Conservation (phyloP, 139 green algal genomes). For the Astrephomene gubernaculifera region DNA sequence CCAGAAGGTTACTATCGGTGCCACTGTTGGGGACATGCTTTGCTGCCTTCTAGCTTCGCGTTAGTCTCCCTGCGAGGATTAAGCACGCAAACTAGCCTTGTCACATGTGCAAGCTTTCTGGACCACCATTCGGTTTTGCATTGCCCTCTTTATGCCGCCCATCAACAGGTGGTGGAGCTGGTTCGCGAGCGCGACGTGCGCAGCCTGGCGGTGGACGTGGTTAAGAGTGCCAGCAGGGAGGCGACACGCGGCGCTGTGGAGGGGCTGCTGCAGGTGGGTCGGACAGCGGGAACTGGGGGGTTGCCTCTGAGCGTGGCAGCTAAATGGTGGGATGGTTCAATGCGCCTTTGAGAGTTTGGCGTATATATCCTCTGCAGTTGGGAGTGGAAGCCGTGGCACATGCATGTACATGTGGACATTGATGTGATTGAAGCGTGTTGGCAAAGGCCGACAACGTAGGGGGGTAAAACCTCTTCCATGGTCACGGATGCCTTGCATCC, state of each 20-base stretch:
- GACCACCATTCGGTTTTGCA: not conserved
- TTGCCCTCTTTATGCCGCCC: not conserved
- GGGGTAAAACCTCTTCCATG: too few relatives aligned
- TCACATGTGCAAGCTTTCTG: not conserved
- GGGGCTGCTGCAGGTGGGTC: constrained; percentile 28
- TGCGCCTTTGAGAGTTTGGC: too few relatives aligned
- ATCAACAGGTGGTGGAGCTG: constrained; percentile 44
- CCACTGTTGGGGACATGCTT: not conserved
- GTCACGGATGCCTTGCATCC: too few relatives aligned
- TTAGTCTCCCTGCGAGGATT: not conserved
- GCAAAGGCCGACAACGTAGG: too few relatives aligned
- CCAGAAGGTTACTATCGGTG: not conserved
- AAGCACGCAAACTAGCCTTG: not conserved
- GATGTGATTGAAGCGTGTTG: too few relatives aligned
- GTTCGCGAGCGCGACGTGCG: constrained; percentile 48
- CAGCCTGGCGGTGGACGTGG: constrained; percentile 53
- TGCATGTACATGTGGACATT: too few relatives aligned
- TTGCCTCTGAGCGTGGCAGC: not conserved
- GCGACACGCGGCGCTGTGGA: constrained; percentile 45
- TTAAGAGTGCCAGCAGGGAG: constrained; percentile 42
- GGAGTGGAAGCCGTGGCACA: too few relatives aligned
- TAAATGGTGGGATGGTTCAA: not conserved
- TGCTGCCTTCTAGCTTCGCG: not conserved
- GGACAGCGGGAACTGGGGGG: not conserved
- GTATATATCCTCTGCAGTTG: too few relatives aligned